Evolutionary conservation across 345 rosid species (phyloP).

Genomic region (Citropsis articulata): DNA sequence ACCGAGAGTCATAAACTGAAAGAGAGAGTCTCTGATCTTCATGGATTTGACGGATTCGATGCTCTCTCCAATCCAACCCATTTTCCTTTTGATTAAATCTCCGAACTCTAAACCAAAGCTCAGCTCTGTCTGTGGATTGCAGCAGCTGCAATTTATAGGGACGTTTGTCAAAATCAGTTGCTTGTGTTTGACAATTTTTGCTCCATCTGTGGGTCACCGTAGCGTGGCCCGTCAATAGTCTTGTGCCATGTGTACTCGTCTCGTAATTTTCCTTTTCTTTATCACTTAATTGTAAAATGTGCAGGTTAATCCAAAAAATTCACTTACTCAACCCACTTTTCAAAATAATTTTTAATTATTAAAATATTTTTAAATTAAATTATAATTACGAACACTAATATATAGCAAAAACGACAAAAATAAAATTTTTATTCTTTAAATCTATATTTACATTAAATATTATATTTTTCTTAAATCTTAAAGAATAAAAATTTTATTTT

Average conservation of each 20-base stretch:
- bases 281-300: too few relatives aligned
- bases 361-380: too few relatives aligned
- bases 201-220: not conserved
- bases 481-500: too few relatives aligned
- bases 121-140: not conserved
- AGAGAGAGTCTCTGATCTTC: slow-evolving; percentile 45
- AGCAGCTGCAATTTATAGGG: not conserved
- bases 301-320: too few relatives aligned
- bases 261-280: not conserved
- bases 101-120: not conserved
- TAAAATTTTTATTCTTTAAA: too few relatives aligned
- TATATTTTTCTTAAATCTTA: too few relatives aligned
- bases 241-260: not conserved
- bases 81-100: not conserved
- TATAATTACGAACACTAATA: too few relatives aligned
- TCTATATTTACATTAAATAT: too few relatives aligned
- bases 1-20: slow-evolving; percentile 59
- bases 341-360: too few relatives aligned
- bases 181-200: not conserved
- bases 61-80: slow-evolving; percentile 36
- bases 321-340: too few relatives aligned
- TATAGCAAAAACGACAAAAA: too few relatives aligned
- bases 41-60: slow-evolving; percentile 44
- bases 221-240: not conserved
- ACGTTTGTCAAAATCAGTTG: not conserved